These are phyloP conservation scores for Lathyrus oleraceus DNA, from an alignment of 306 rosid species.

Conservation along the genomic window DNA sequence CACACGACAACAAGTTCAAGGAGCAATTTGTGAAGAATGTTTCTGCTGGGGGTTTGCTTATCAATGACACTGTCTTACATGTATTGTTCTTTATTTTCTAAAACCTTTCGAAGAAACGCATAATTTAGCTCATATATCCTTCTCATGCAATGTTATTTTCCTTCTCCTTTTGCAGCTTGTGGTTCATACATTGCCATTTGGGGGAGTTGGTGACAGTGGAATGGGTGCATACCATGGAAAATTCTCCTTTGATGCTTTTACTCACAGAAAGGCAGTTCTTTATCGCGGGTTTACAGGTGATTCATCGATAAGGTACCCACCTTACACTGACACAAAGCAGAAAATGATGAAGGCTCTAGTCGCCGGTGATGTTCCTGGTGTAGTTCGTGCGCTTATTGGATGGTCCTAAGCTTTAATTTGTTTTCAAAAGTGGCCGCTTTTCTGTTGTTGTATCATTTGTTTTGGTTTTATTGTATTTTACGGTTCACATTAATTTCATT, in stretches of 20 bases:
- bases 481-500: conserved; percentile 4
- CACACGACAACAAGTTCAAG: conserved; percentile 70
- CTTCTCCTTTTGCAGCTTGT: conserved; percentile 57
- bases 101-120: background rate
- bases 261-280: conserved; percentile 82
- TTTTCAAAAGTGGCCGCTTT: background rate
- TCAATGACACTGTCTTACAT: conserved; percentile 69
- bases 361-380: conserved; percentile 48
- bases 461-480: conserved; percentile 15
- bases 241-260: conserved; percentile 89
- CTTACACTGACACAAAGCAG: conserved; percentile 70
- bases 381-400: conserved; percentile 68
- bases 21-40: conserved; percentile 62
- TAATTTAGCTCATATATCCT: background rate
- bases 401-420: conserved; percentile 46
- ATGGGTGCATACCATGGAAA: conserved; percentile 92
- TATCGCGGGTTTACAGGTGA: conserved; percentile 74
- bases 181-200: conserved; percentile 73
- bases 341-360: conserved; percentile 71
- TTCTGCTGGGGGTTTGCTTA: conserved; percentile 78
- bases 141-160: conserved; percentile 38
- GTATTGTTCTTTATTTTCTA: background rate
- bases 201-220: conserved; percentile 98
- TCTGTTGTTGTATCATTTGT: background rate
- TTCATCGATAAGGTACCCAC: conserved; percentile 76